Evolutionary conservation across 1,284 basidiomycete species (phyloP), one percentile per base, ranked within the genome.

Genomic region (Apiotrichum gamsii): DNA sequence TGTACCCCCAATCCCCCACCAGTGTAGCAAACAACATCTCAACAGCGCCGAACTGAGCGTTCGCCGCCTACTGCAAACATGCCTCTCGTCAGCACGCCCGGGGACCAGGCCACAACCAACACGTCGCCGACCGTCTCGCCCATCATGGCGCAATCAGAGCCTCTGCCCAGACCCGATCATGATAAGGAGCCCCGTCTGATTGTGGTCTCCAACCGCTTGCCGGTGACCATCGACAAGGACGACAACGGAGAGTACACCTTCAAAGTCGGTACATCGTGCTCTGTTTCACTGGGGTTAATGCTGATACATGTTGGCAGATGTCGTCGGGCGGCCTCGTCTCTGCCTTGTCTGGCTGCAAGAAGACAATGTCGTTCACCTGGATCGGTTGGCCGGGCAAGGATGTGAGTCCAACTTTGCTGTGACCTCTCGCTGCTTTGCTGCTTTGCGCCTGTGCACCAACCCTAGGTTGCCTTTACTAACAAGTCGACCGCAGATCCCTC

Each of bases 301-400:
- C 24, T n/a, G 18, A 24, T 35, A 20, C n/a, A 24, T 32, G 19
- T 24, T n/a, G 11, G 4, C 42, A 73, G 77, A 93, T 94, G 87
- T 91, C 88, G 45, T 91, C 87, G 2, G 91, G 91, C 37, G 91
- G 91, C 45, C 84, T 96, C 49, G 91, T 95, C 53, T 91, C 87
- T 45, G 91, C 91, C 40, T 81, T 96, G 51, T 87, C 86, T 14
- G 91, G 91, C 39, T 93, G 90, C 80, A 96, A 96, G 75, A 94
- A 93, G 75, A 90, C 85, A 38, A 84, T 96, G 80, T 84, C 81
- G 65, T 95, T 96, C 74, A 93, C 87, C 21, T 94, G 90, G 90
- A 93, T 93, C 55, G 89, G 89, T 42, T 93, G 90, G 90, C 70
- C 71, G 2, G 71, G 71, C 13, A 69, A 72, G 48, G 65, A 73